Conservation (phyloP, 495 filamentous ascomycete species). For the Monascus purpureus region DNA sequence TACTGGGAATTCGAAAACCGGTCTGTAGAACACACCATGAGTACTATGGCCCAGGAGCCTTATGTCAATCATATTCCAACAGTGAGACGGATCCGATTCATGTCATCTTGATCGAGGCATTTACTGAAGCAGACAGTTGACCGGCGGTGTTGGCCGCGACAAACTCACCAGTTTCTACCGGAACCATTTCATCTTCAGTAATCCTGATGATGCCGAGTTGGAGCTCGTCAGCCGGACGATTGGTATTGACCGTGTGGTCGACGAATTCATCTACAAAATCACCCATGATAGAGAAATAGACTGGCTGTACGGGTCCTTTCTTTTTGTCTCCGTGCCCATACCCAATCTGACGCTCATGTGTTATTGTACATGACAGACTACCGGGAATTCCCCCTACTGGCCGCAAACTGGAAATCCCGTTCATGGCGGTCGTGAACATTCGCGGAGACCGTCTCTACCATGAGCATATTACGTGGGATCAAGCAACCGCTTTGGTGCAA, state of each 20-base stretch:
- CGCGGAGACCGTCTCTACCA: slow-evolving; percentile 62
- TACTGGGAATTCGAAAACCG: slow-evolving; percentile 24
- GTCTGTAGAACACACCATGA: slow-evolving; percentile 32
- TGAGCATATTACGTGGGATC: slow-evolving; percentile 80
- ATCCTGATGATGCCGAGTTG: slow-evolving; percentile 48
- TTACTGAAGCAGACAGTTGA: slow-evolving; percentile 28
- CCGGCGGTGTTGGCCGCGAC: slow-evolving; percentile 55
- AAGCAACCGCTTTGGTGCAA: slow-evolving; percentile 61
- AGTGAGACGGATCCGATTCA: slow-evolving; percentile 11
- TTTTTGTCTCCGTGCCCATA: slow-evolving; percentile 24
- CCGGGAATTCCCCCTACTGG: slow-evolving; percentile 62
- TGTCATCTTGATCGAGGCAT: slow-evolving; percentile 14
- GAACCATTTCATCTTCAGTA: slow-evolving; percentile 59
- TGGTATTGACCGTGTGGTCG: slow-evolving; percentile 42
- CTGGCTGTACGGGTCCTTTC: slow-evolving; percentile 42
- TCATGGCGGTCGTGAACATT: slow-evolving; percentile 63
- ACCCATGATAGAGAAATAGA: slow-evolving; percentile 54
- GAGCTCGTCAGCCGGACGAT: slow-evolving; percentile 59
- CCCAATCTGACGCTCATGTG: slow-evolving; percentile 43
- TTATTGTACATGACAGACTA: slow-evolving; percentile 24
- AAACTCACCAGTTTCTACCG: slow-evolving; percentile 54
- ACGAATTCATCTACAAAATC: slow-evolving; percentile 43
- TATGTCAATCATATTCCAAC: slow-evolving; percentile 47
- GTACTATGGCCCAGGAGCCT: slow-evolving; percentile 42
- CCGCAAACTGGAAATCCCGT: slow-evolving; percentile 47